A percentile compares a stretch with the other conserved stretches of the same genome.
These are phyloP conservation scores for Tripidium arundinaceum DNA, from an alignment of 202 grass and related monocot genomes.

Conservation along the genomic window DNA sequence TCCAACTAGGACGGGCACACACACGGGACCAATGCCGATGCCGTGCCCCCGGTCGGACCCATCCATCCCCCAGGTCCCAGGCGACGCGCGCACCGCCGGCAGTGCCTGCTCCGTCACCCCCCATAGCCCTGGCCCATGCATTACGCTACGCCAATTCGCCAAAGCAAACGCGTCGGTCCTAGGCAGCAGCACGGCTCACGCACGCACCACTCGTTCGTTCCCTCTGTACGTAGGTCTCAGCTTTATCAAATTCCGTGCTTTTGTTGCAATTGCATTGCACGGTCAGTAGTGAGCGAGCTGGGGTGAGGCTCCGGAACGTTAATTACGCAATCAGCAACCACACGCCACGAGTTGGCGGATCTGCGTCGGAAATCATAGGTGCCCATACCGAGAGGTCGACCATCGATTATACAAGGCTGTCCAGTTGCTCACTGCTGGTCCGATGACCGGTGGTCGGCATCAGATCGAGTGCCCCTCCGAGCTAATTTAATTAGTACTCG, in stretches of 20 bases:
- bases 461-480: background rate
- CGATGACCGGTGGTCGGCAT: background rate
- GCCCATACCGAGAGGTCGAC: background rate
- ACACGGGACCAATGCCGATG: background rate
- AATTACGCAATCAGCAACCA: no score
- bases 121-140: conserved; percentile 1
- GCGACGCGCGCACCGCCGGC: background rate
- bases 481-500: no score
- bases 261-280: no score
- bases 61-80: background rate
- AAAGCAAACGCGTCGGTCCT: background rate
- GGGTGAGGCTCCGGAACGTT: no score
- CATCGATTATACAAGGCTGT: background rate
- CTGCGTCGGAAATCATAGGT: background rate
- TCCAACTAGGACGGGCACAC: background rate
- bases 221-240: background rate
- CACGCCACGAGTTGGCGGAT: background rate
- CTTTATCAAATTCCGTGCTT: conserved; percentile 5
- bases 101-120: conserved; percentile 22
- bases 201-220: background rate
- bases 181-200: background rate
- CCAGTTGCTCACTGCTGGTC: background rate
- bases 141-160: no score
- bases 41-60: background rate
- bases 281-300: no score